Conservation (phyloP, 306 rosid genomes). For the Nissolia schottii region DNA sequence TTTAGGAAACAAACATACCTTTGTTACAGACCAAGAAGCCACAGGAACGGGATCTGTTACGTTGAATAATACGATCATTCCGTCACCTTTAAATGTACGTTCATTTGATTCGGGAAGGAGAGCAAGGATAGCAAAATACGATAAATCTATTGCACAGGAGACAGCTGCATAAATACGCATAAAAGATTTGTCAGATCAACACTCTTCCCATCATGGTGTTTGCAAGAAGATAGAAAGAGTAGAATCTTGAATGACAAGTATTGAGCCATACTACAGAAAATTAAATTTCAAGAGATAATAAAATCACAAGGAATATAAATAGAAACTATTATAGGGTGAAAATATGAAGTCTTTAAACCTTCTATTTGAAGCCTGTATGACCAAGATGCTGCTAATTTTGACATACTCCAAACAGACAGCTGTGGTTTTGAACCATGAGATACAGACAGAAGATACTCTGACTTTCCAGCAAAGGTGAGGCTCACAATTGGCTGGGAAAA, state of each 20-base stretch:
- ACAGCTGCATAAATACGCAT: slow-evolving; percentile 56
- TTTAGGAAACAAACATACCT: slow-evolving; percentile 46
- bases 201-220: background rate
- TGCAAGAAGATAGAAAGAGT: background rate
- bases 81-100: slow-evolving; percentile 46
- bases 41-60: slow-evolving; percentile 69
- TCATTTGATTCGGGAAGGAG: slow-evolving; percentile 59
- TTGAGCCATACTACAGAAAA: background rate
- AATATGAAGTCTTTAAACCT: slow-evolving; percentile 44
- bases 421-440: slow-evolving; percentile 71
- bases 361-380: slow-evolving; percentile 82
- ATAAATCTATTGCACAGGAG: slow-evolving; percentile 54
- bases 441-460: slow-evolving; percentile 67
- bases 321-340: background rate
- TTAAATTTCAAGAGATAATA: background rate
- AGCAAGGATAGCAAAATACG: slow-evolving; percentile 75
- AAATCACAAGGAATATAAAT: background rate
- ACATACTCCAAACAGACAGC: slow-evolving; percentile 68
- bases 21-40: slow-evolving; percentile 72
- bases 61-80: slow-evolving; percentile 63
- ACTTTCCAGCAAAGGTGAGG: slow-evolving; percentile 72
- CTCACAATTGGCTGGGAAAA: slow-evolving; percentile 58
- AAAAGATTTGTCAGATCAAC: slow-evolving; percentile 25
- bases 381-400: slow-evolving; percentile 63
- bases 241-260: background rate